These are phyloP conservation scores for Penicillium steckii DNA, from an alignment of 495 filamentous ascomycete genomes.

Conservation along the genomic window DNA sequence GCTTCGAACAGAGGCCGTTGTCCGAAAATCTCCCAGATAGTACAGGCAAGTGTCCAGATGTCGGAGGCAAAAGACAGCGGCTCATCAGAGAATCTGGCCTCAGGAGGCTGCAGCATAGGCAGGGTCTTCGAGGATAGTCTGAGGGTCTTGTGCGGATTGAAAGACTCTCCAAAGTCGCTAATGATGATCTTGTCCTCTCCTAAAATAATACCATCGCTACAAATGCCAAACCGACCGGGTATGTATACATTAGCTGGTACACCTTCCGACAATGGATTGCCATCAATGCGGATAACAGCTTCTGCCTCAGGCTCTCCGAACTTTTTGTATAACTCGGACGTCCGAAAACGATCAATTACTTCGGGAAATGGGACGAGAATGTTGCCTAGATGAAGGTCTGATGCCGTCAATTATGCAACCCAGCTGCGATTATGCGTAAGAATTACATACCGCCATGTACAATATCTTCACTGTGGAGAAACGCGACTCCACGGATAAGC, in stretches of 20 bases:
- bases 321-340: constrained; percentile 22
- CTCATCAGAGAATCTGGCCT: constrained; percentile 27
- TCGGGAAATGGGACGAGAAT: constrained; percentile 28
- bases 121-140: constrained; percentile 25
- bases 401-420: no score
- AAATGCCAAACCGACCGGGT: constrained; percentile 30
- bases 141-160: constrained; percentile 16
- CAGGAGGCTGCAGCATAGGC: constrained; percentile 22
- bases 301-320: constrained; percentile 26
- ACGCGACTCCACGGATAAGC: no score
- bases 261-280: constrained; percentile 20
- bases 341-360: constrained; percentile 21
- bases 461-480: no score
- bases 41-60: constrained; percentile 31
- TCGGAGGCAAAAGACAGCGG: constrained; percentile 24
- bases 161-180: constrained; percentile 42
- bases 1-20: constrained; percentile 23
- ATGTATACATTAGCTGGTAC: constrained; percentile 22
- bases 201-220: constrained; percentile 24
- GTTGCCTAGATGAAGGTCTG: no score
- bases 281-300: constrained; percentile 23
- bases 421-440: no score
- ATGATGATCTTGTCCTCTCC: constrained; percentile 33
- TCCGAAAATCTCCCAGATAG: constrained; percentile 24
- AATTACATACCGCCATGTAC: no score